Base-by-base conservation (phyloP, 306 rosid genomes). In the Acacia acuminata region DNA sequence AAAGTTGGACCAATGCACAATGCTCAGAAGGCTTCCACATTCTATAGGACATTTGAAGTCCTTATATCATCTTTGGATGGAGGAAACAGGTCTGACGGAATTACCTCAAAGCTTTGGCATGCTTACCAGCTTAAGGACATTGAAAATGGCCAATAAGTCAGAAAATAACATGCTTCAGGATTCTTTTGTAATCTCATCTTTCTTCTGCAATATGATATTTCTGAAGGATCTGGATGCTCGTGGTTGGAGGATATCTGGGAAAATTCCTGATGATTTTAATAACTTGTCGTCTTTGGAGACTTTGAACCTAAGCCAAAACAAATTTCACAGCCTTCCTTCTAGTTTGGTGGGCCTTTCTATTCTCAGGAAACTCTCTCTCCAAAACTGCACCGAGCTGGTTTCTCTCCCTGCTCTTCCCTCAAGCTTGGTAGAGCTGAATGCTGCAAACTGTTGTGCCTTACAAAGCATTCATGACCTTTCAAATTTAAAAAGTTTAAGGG, bases 351-450 rank as follows among this genome's bases (percentile, higher is more conserved):
- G 92, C 13, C 83, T 90, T 51, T 88, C 86, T 30, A 1, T 77
- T 68, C 93, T 92, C 27, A 73, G 53, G 45, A 10, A 22, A 2
- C 93, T 92, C 64, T 0, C 4, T 8, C 71, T 92, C 76, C 40
- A 76, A 38, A 70, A 83, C 15, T 92, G 93, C 78, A 63, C 32
- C 13, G 67, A 85, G 53, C 88, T 93, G 71, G 78, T 47, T 65
- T 84, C 88, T 78, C 82, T 93, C 15, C 97, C 94, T 36, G 75
- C 88, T 32, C 92, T 91, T 88, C 94, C 97, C 75, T 83, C 97
- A 10, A 88, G 92, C 78, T 83, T 93, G 88, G 9, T 56, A 25
- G 22, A 24, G 82, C 61, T 93, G 51, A 69, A 88, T 47, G 83
- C 73, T 77, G 88, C 89, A 51, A 81, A 89, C 81, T 91, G 93